Conservation (phyloP, 306 rosid genomes). For the Quercus agrifolia region DNA sequence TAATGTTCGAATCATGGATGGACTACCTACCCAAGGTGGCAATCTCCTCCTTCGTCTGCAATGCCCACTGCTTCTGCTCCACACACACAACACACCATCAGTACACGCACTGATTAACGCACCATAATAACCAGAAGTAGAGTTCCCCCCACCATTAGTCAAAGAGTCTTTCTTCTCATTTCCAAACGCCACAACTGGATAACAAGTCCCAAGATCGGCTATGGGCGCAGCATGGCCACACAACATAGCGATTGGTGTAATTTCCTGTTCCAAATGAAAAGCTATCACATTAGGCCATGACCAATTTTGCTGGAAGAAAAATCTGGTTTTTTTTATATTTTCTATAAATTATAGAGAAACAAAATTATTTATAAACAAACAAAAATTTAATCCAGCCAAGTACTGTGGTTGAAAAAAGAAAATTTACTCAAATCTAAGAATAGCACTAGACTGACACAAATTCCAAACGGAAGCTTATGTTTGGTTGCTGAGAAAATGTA, state of each 20-base stretch:
- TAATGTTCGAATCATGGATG: constrained; percentile 59
- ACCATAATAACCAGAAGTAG: constrained; percentile 33
- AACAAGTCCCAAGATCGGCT: constrained; percentile 67
- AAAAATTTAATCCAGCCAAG: neutral
- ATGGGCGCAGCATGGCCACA: constrained; percentile 90
- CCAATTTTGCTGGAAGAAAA: neutral
- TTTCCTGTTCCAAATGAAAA: constrained; percentile 48
- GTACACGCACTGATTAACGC: constrained; percentile 79
- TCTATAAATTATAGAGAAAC: neutral
- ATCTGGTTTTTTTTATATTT: neutral
- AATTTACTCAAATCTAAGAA: neutral
- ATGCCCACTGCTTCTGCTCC: constrained; percentile 90
- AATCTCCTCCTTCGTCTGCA: constrained; percentile 82
- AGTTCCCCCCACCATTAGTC: constrained; percentile 20
- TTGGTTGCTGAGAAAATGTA: neutral
- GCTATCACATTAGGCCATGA: neutral
- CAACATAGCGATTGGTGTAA: constrained; percentile 71
- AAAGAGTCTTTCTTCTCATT: constrained; percentile 23
- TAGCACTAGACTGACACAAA: neutral
- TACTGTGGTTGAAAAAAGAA: neutral
- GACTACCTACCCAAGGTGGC: constrained; percentile 96
- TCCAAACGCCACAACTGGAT: constrained; percentile 46
- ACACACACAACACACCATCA: constrained; percentile 90
- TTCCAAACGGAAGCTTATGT: neutral
- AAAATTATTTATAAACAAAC: neutral